Evolutionary conservation across 139 green algal species (phyloP).

Genomic region (Auxenochlorella pyrenoidosa): DNA sequence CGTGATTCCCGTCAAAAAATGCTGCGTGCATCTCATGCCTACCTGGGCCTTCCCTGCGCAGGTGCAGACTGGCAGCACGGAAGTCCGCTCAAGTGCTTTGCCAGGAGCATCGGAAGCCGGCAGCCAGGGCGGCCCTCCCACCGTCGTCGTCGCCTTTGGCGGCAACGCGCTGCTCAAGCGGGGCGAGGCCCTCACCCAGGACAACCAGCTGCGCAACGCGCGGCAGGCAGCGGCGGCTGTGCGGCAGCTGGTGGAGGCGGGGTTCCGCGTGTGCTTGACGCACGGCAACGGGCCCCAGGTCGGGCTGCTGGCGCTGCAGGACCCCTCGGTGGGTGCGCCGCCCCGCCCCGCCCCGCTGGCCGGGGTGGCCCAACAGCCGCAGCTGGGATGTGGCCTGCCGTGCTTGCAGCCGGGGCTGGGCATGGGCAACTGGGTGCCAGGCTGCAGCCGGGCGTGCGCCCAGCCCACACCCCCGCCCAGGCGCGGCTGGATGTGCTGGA

Average conservation of each 20-base stretch:
- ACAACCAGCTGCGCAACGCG: conserved; percentile 29
- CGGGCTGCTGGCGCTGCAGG: conserved; percentile 41
- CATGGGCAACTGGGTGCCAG: neutral
- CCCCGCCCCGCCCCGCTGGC: no score
- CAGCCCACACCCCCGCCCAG: neutral
- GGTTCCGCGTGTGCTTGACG: conserved; percentile 30
- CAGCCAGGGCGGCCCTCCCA: no score
- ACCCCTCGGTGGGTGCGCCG: neutral
- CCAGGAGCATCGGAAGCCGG: neutral
- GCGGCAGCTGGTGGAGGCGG: conserved; percentile 7
- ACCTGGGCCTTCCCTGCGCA: no score
- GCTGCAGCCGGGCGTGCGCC: neutral
- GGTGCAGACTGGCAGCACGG: no score
- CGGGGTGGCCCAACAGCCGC: no score
- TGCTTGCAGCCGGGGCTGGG: no score
- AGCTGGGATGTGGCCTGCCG: no score
- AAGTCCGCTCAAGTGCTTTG: no score
- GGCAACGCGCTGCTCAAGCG: conserved; percentile 53
- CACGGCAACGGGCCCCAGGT: conserved; percentile 33
- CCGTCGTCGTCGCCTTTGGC: conserved; percentile 39
- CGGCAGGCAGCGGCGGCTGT: conserved; percentile 22
- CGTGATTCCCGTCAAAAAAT: no score
- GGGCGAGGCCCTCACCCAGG: conserved; percentile 25
- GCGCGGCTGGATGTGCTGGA: conserved; percentile 47
- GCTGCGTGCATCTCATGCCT: no score